Conservation (phyloP, 139 green algal species). For the Micractinium conductrix region DNA sequence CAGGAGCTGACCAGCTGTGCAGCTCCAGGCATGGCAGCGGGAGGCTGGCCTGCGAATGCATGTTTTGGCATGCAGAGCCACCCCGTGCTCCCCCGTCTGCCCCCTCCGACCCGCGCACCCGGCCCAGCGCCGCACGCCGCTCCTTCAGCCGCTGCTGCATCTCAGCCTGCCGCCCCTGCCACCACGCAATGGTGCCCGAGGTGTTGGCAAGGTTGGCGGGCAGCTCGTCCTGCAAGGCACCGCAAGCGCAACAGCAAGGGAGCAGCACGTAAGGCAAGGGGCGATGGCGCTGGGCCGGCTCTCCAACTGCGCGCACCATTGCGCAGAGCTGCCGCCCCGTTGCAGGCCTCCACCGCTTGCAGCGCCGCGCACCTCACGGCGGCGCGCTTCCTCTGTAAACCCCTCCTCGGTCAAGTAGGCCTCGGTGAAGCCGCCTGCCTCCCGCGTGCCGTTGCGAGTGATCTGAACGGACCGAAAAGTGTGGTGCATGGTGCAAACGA, state of each 20-base stretch:
- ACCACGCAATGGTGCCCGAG: constrained; percentile 82
- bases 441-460: constrained; percentile 47
- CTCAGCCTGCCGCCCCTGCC: constrained; percentile 68
- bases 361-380: constrained; percentile 8
- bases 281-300: neutral
- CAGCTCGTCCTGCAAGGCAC: neutral
- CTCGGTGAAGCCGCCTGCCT: constrained; percentile 72
- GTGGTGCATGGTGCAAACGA: no score
- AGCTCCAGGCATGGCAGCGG: no score
- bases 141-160: constrained; percentile 19
- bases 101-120: neutral
- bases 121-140: neutral
- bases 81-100: neutral
- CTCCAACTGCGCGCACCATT: neutral
- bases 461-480: no score
- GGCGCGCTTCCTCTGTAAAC: constrained; percentile 41
- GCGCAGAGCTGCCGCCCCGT: no score
- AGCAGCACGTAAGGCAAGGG: neutral
- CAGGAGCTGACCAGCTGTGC: neutral
- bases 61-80: neutral
- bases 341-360: neutral
- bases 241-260: neutral
- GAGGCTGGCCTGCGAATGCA: neutral
- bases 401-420: constrained; percentile 66
- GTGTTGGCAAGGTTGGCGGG: constrained; percentile 36